Base-by-base conservation (phyloP, 1,284 basidiomycete species). In the Agaricales sp. region DNA sequence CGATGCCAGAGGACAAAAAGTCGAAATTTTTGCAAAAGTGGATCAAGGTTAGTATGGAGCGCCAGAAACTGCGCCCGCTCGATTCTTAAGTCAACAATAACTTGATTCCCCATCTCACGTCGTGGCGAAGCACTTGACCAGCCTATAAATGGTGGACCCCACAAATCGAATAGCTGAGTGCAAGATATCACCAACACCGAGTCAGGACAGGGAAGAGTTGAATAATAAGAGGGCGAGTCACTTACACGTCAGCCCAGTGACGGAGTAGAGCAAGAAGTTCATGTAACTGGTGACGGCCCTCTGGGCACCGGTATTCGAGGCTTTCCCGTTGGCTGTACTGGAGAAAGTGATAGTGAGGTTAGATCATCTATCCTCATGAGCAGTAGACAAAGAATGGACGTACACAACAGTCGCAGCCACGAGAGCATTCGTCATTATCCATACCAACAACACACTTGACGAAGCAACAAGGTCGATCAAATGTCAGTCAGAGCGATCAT, bases 231-330 rank as follows among this genome's bases (percentile, higher is more conserved):
- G 52, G 38, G 1, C 25, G 24, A 13, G 41, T 11, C 3, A 78
- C 87, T 65, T 59, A 92, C 89, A 73, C 14, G 89, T 88, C 43
- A 95, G 76, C 13, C 86, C 85, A 2, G 89, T 88, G 38, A 95
- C 90, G 2, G 88, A 90, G 64, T 80, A 88, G 49, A 92, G 64
- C 51, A 92, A 70, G 63, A 89, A 89, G 11, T 80, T 73, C 82
- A 91, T 86, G 62, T 91, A 91, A 0, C 84, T 85, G 55, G 77
- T 79, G 3, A 87, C 83, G 18, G 75, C 71, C 1, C 62, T 63
- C 21, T 67, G 68, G 1, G 80, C 74, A 45, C 68, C 68, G 23
- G 55, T 59, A 20, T 65, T 61, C 6, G 65, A 56, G 30, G 75
- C 69, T 45, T 65, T 76, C 14, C 66, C 67, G 12, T 73, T 80